phyloP scores from a whole-genome alignment of 495 filamentous ascomycete species.

The Neurospora hispaniola region DNA sequence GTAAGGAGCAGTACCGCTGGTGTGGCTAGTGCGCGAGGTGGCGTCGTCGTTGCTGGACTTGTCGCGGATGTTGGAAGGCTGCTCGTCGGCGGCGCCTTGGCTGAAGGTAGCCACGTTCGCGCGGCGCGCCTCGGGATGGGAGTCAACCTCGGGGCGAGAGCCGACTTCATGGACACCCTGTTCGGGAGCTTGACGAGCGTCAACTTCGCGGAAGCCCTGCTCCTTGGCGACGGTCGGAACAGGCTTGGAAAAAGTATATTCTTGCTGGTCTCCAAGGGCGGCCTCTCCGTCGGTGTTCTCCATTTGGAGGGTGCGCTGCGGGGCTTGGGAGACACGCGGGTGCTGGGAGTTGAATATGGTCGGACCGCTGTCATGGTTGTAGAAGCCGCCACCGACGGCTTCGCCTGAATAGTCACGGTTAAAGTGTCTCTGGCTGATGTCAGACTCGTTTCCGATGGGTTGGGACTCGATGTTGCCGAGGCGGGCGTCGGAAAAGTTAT shows the following conservation, averaged over 20 bases:
- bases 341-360: not conserved
- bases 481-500: conserved; percentile 24
- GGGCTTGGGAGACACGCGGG: not conserved
- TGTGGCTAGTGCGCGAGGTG: not conserved
- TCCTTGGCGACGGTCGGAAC: not conserved
- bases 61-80: not conserved
- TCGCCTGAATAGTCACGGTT: not conserved
- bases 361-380: not conserved
- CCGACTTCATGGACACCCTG: not conserved
- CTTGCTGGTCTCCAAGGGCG: not conserved
- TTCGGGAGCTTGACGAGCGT: not conserved
- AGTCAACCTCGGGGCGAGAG: not conserved
- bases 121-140: not conserved
- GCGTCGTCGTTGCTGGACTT: not conserved
- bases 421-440: not conserved
- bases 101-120: not conserved
- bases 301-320: not conserved
- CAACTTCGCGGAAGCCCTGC: not conserved
- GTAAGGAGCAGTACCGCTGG: conserved; percentile 16
- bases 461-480: conserved; percentile 14
- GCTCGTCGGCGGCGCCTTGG: not conserved
- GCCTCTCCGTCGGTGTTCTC: not conserved
- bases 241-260: not conserved
- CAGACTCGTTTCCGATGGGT: not conserved
- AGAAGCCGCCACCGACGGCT: conserved; percentile 8